Evolutionary conservation across 2,329 filamentous ascomycete genomes (phyloP).

Genomic region (Lachnum nothofagi): DNA sequence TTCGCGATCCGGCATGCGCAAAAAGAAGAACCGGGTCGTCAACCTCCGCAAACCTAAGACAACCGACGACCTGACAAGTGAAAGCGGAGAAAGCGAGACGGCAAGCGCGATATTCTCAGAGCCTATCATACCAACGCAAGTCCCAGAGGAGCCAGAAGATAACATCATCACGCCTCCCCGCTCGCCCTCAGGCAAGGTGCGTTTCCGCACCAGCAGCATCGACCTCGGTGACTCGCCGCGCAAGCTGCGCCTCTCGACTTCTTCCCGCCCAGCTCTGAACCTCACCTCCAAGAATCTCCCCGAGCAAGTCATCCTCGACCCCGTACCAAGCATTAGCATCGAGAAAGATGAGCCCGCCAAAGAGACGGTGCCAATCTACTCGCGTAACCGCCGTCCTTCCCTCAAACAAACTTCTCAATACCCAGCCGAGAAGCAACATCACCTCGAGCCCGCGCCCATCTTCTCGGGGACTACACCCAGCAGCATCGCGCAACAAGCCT

Average conservation of each 20-base stretch:
- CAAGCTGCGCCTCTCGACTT: conserved; percentile 19
- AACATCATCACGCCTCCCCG: conserved; percentile 49
- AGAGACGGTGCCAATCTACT: conserved; percentile 14
- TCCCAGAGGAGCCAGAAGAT: conserved; percentile 56
- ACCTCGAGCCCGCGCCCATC: conserved; percentile 19
- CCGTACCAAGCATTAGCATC: conserved; percentile 5
- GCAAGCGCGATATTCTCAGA: conserved; percentile 59
- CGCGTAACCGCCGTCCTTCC: conserved; percentile 17
- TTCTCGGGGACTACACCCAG: conserved; percentile 25
- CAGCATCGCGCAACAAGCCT: conserved; percentile 53
- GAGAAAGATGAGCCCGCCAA: conserved; percentile 12
- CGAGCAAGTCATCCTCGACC: conserved; percentile 19
- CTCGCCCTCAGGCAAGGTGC: conserved; percentile 38
- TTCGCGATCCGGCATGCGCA: conserved; percentile 59
- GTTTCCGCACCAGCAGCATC: conserved; percentile 32
- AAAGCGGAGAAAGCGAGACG: conserved; percentile 42
- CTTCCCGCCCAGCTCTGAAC: conserved; percentile 13
- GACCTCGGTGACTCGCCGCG: conserved; percentile 36
- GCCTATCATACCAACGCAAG: conserved; percentile 50
- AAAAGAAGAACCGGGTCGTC: conserved; percentile 79
- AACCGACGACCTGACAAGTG: conserved; percentile 44
- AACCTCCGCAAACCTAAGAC: conserved; percentile 64
- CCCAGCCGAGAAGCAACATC: conserved; percentile 19
- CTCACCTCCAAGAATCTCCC: conserved; percentile 12
- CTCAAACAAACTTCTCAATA: conserved; percentile 16